Evolutionary conservation across 78 protist genomes (phyloP).

Genomic region (Isochrysis galbana): DNA sequence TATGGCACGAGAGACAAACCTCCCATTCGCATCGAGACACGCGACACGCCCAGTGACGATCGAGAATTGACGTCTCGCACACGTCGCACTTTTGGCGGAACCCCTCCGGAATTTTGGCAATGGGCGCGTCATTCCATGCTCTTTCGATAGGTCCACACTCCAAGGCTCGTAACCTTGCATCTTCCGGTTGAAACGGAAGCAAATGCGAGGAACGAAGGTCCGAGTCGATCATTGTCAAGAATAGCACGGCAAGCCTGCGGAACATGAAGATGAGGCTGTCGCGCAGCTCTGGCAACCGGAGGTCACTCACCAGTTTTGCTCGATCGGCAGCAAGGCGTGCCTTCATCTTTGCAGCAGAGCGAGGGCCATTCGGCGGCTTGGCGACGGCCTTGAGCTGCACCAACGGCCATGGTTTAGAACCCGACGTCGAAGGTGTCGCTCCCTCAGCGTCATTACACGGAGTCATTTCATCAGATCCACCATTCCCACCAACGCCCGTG

Average conservation of each 20-base stretch:
- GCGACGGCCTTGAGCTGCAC: neutral
- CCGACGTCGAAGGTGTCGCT: no score
- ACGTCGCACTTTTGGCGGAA: constrained; percentile 13
- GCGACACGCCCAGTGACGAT: constrained; percentile 8
- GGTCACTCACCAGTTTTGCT: neutral
- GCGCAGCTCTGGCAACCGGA: neutral
- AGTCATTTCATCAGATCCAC: no score
- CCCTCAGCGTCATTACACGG: no score
- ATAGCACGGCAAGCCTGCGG: neutral
- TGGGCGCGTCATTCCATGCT: neutral
- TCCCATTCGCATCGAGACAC: constrained; percentile 11
- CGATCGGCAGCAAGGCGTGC: no score
- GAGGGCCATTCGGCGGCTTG: no score
- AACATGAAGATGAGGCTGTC: neutral
- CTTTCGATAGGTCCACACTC: neutral
- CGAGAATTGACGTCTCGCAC: constrained; percentile 15
- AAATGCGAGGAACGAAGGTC: neutral
- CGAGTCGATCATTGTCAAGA: neutral
- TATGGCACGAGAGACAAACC: neutral
- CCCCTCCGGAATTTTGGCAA: neutral
- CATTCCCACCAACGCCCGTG: no score
- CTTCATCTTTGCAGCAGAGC: no score
- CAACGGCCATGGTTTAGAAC: neutral
- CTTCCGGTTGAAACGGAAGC: neutral
- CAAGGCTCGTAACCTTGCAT: neutral